Percentiles rank a stretch among this genome's conserved stretches.
These are phyloP conservation scores for Cucurbita moschata DNA, from an alignment of 306 rosid genomes.

Conservation along the genomic window DNA sequence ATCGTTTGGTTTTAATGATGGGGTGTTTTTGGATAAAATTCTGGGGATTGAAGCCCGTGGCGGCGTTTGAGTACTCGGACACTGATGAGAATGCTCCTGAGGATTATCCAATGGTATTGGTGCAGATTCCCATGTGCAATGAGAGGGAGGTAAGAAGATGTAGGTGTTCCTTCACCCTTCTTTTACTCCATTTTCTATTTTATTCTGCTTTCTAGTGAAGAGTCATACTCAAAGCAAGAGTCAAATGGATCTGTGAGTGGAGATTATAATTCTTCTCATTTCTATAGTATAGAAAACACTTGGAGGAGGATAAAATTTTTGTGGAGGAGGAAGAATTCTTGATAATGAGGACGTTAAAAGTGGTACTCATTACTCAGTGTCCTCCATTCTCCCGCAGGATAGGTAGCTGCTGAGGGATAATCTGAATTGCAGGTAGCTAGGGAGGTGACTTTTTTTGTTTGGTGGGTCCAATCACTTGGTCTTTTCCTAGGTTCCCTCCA, in stretches of 20 bases:
- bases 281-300: not conserved
- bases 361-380: not conserved
- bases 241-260: not conserved
- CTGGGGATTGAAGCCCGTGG: conserved; percentile 50
- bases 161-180: conserved; percentile 40
- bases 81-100: conserved; percentile 21
- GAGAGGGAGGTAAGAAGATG: conserved; percentile 99
- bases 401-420: not conserved
- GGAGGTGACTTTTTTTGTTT: not conserved
- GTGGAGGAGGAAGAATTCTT: not conserved
- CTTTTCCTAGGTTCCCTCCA: not conserved
- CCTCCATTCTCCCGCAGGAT: not conserved
- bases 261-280: not conserved
- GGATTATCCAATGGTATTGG: conserved; percentile 80
- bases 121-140: conserved; percentile 98
- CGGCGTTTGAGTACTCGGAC: conserved; percentile 35
- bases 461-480: not conserved
- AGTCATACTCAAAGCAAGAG: not conserved
- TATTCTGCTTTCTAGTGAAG: not conserved
- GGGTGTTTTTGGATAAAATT: conserved; percentile 96
- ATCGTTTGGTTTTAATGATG: conserved; percentile 57
- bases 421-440: not conserved
- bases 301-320: not conserved
- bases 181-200: conserved; percentile 7
- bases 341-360: not conserved